Percentiles rank a stretch among this genome's conserved stretches.
Conservation (phyloP, 495 filamentous ascomycete species). For the Penicillium simplicissimum region DNA sequence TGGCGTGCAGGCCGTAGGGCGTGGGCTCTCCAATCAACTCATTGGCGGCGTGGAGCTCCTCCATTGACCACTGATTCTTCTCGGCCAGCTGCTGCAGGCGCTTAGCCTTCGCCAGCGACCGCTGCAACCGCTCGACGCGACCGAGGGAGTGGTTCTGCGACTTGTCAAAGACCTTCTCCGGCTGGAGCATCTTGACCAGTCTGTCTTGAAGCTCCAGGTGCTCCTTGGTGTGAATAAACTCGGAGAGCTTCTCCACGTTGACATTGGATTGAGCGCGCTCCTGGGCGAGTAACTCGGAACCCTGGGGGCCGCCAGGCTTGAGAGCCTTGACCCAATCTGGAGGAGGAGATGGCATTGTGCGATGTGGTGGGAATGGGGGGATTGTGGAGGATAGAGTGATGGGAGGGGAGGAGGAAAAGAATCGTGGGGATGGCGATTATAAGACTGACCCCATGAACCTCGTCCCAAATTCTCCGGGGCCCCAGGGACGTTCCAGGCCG, state of each 20-base stretch:
- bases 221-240: slow-evolving; percentile 61
- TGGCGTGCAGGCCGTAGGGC: slow-evolving; percentile 67
- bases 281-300: slow-evolving; percentile 56
- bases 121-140: slow-evolving; percentile 62
- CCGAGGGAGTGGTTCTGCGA: slow-evolving; percentile 67
- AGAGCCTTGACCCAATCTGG: slow-evolving; percentile 67
- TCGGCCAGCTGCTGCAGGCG: slow-evolving; percentile 62
- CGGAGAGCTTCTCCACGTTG: slow-evolving; percentile 57
- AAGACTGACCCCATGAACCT: slow-evolving; percentile 1
- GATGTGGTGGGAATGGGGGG: background rate
- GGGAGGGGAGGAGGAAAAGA: slow-evolving; percentile 9
- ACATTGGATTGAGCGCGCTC: slow-evolving; percentile 63
- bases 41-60: slow-evolving; percentile 60
- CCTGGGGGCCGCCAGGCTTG: slow-evolving; percentile 61
- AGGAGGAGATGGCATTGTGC: slow-evolving; percentile 41
- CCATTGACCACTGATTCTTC: slow-evolving; percentile 60
- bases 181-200: slow-evolving; percentile 55
- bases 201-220: slow-evolving; percentile 52
- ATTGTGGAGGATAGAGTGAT: background rate
- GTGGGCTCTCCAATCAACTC: slow-evolving; percentile 65
- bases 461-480: background rate
- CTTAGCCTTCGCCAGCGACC: slow-evolving; percentile 63
- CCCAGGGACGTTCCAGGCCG: slow-evolving; percentile 17
- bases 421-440: slow-evolving; percentile 21
- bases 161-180: slow-evolving; percentile 68